Evolutionary conservation across 176 grass and related monocot genomes (phyloP).

Genomic region (Musa schizocarpa): DNA sequence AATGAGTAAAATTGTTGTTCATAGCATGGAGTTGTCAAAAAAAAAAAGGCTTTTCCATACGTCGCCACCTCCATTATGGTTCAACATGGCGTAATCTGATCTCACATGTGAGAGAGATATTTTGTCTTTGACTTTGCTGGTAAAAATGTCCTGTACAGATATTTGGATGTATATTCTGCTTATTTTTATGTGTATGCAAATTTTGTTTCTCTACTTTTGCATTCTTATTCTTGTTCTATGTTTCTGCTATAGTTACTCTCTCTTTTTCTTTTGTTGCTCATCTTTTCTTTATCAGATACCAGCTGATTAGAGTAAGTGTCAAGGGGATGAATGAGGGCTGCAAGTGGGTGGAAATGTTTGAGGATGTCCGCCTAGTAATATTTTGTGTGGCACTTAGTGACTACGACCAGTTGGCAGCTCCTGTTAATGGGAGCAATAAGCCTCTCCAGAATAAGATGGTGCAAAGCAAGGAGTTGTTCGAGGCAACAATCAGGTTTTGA

Average conservation of each 20-base stretch:
- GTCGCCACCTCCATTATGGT: too few species aligned
- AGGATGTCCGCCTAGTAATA: constrained; percentile 80
- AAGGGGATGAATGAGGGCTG: constrained; percentile 87
- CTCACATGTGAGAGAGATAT: too few species aligned
- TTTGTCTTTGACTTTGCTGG: too few species aligned
- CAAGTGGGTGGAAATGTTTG: constrained; percentile 99
- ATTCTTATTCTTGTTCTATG: neutral
- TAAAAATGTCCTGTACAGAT: too few species aligned
- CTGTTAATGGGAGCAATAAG: constrained; percentile 27
- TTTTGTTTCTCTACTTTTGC: neutral
- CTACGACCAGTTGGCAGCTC: constrained; percentile 48
- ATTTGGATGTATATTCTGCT: neutral
- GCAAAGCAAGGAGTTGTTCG: constrained; percentile 86
- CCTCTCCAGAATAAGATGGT: constrained; percentile 72
- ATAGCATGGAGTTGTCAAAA: neutral
- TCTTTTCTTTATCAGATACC: constrained; percentile 44
- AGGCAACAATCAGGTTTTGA: constrained; percentile 70
- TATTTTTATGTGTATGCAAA: neutral
- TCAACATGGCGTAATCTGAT: too few species aligned
- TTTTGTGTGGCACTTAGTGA: constrained; percentile 78
- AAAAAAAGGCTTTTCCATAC: too few species aligned
- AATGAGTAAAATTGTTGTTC: neutral
- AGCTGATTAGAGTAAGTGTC: constrained; percentile 72
- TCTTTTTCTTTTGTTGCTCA: neutral
- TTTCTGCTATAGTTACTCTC: neutral